Conservation (phyloP, 371 early-diverging fungal genomes). For the Apophysomyces variabilis region DNA sequence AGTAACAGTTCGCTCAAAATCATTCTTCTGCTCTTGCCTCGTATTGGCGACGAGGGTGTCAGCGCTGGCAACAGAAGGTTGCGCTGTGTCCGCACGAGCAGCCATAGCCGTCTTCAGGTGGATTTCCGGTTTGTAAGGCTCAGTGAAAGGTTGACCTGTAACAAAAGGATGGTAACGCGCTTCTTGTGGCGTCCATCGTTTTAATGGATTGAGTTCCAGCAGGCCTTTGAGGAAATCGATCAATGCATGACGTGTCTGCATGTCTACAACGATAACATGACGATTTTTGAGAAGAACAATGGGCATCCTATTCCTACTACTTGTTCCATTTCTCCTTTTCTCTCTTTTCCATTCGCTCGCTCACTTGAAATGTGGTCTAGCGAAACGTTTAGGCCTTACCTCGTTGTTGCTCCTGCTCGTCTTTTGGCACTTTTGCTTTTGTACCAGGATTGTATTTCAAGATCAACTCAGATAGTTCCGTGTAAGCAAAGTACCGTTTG, state of each 20-base stretch:
- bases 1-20: too few relatives aligned
- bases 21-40: neutral
- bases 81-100: neutral
- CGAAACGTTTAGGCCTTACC: slow-evolving; percentile 46
- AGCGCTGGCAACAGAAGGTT: neutral
- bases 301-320: too few relatives aligned
- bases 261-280: slow-evolving; percentile 53
- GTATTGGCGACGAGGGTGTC: neutral
- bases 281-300: neutral
- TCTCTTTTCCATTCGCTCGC: too few relatives aligned
- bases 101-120: slow-evolving; percentile 19
- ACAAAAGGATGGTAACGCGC: slow-evolving; percentile 95
- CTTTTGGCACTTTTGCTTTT: slow-evolving; percentile 44
- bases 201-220: slow-evolving; percentile 87
- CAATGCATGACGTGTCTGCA: slow-evolving; percentile 67
- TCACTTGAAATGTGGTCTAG: too few relatives aligned
- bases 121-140: slow-evolving; percentile 56
- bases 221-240: slow-evolving; percentile 90
- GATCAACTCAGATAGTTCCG: slow-evolving; percentile 80
- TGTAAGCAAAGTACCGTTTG: slow-evolving; percentile 85
- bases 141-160: slow-evolving; percentile 80
- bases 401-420: slow-evolving; percentile 60
- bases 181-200: slow-evolving; percentile 94
- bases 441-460: slow-evolving; percentile 66
- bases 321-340: too few relatives aligned